Base-by-base conservation (phyloP, 106 monocot species). In the Apostasia shenzhenica region DNA sequence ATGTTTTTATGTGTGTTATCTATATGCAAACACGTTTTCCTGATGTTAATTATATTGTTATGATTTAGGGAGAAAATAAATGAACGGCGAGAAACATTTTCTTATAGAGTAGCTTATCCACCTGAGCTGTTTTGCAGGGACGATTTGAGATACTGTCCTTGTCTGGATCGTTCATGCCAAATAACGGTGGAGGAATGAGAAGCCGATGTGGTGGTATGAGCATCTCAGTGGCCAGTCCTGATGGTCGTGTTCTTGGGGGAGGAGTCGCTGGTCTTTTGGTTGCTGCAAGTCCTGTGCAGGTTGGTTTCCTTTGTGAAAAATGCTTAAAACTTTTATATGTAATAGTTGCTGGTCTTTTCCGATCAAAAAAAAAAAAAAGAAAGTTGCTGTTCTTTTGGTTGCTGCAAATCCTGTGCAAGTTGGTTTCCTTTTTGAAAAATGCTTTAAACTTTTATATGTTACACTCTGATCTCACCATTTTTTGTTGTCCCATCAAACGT, bases 321-420 rank as follows among this genome's bases (percentile, higher is more conserved):
- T 26, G 26, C 26, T 26, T 26, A 26, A 26, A 26, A 26, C 26
- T 26, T 26, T 26, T 26, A 26, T 26, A 26, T 26, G 26, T 26
- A 26, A 26, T 26, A 26, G 26, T 26, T 26, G 26, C 26, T 26
- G 26, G 26, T 26, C 26, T 26, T 26, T 26, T 26, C 26, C 26
- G 26, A 26, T 26, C 26, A 26, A 26, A 26, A 26, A 26, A 26
- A 26, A 26, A 26, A 26, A 26, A 26, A 26, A 26, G 26, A 26
- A 26, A 41, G 82, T 90, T 70, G 85, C 84, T 72, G 89, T 85
- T 52, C 66, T 75, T 50, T 72, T 90, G 57, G 80, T 90, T 54
- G 89, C 89, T 60, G 89, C 89, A 1, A 83, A 80, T 73, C 89
- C 89, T 76, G 89, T 90, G 40, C 89, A 90, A 83, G 89, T 90